These are phyloP conservation scores for Hypoxylon crocopeplum DNA, from an alignment of 495 filamentous ascomycete species.

Conservation along the genomic window DNA sequence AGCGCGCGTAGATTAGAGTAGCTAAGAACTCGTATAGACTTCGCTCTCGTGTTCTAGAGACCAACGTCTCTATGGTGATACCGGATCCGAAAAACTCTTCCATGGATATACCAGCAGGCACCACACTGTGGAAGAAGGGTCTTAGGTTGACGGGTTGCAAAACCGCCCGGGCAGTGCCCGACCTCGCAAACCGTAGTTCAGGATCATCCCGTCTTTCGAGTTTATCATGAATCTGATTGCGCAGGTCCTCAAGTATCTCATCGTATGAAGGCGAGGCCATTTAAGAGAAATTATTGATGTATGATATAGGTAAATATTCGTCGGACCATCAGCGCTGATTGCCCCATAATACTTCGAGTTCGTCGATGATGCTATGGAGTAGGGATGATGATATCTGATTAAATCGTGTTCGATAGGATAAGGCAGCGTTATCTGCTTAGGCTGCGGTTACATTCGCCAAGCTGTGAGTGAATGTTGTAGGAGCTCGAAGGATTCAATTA, in stretches of 20 bases:
- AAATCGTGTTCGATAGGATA: no score
- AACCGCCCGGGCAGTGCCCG: conserved; percentile 38
- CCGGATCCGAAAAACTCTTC: conserved; percentile 10
- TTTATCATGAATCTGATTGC: conserved; percentile 20
- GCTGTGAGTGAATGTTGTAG: no score
- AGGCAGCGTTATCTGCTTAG: no score
- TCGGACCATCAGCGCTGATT: no score
- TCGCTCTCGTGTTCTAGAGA: conserved; percentile 29
- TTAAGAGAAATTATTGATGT: no score
- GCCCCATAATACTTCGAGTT: no score
- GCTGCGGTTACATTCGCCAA: no score
- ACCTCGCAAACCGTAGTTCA: conserved; percentile 36
- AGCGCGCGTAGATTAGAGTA: conserved; percentile 40
- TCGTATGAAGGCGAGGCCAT: conserved; percentile 12
- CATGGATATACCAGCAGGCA: conserved; percentile 1
- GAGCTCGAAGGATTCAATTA: no score
- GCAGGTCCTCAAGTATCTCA: conserved; percentile 12
- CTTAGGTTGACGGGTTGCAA: conserved; percentile 29
- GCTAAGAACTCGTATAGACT: conserved; percentile 41
- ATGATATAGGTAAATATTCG: no score
- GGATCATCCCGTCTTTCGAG: conserved; percentile 34
- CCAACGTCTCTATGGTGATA: conserved; percentile 20
- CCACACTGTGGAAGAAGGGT: conserved; percentile 37
- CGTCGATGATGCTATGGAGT: no score
- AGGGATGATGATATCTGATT: no score